A percentile compares a stretch with the other conserved stretches of the same genome.
Evolutionary conservation across 176 grass and related monocot species (phyloP).

Genomic region (Carex littledalei): DNA sequence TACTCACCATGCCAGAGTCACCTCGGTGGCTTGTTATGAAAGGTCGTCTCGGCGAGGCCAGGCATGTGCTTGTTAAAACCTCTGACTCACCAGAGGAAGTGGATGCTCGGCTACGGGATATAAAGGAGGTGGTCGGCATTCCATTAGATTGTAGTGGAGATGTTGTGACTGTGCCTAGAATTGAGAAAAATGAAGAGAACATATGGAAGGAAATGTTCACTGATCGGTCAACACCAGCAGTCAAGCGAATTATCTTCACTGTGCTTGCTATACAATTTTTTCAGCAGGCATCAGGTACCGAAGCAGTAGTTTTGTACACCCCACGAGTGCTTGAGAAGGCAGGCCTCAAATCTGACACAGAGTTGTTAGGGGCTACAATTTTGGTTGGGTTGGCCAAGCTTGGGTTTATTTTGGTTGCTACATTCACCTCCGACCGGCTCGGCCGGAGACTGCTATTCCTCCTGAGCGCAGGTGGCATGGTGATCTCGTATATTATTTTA

Average conservation of each 20-base stretch:
- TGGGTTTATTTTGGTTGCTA: slow-evolving; percentile 54
- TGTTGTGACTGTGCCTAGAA: background rate
- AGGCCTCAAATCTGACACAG: slow-evolving; percentile 37
- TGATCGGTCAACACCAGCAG: slow-evolving; percentile 13
- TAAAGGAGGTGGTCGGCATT: slow-evolving; percentile 16
- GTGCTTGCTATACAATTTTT: slow-evolving; percentile 57
- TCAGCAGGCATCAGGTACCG: slow-evolving; percentile 60
- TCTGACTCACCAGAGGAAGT: slow-evolving; percentile 36
- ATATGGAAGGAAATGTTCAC: slow-evolving; percentile 26
- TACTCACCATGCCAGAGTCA: slow-evolving; percentile 23
- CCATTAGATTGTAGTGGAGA: slow-evolving; percentile 20
- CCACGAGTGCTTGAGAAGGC: slow-evolving; percentile 47
- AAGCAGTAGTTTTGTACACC: slow-evolving; percentile 62
- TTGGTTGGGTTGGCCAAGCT: slow-evolving; percentile 56
- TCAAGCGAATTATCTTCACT: slow-evolving; percentile 38
- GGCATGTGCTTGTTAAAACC: slow-evolving; percentile 27
- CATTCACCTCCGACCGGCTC: slow-evolving; percentile 40
- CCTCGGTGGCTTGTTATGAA: slow-evolving; percentile 21
- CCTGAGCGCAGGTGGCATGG: slow-evolving; percentile 49
- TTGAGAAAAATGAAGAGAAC: slow-evolving; percentile 1
- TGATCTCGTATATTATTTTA: slow-evolving; percentile 29
- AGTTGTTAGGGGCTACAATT: slow-evolving; percentile 47
- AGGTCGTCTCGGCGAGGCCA: slow-evolving; percentile 25
- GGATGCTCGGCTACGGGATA: background rate
- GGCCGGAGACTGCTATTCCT: slow-evolving; percentile 49